Evolutionary conservation across 2,329 filamentous ascomycete species (phyloP).

Genomic region (Arachnomyces sp.): DNA sequence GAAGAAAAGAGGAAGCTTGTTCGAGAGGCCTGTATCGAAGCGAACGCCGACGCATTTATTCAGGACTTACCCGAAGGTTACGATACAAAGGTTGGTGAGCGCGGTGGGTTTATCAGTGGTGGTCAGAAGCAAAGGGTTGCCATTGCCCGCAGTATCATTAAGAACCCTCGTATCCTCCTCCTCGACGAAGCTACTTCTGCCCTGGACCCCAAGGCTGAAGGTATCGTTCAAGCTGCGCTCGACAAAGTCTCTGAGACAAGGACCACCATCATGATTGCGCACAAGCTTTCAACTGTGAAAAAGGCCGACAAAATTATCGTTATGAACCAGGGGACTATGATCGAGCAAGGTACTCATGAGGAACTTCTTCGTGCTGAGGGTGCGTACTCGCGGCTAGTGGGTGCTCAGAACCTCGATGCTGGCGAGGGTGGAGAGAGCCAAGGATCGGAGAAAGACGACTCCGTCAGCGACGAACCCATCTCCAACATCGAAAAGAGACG

Average conservation of each 20-base stretch:
- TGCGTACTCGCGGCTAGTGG: constrained; percentile 71
- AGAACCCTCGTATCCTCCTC: constrained; percentile 73
- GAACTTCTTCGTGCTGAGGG: constrained; percentile 57
- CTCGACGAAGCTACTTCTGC: constrained; percentile 84
- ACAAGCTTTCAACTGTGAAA: constrained; percentile 77
- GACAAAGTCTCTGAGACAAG: constrained; percentile 69
- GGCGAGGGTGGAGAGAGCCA: constrained; percentile 25
- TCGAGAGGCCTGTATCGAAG: constrained; percentile 65
- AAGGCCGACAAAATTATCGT: constrained; percentile 86
- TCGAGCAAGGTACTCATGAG: constrained; percentile 79
- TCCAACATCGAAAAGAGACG: constrained; percentile 1
- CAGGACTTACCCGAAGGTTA: constrained; percentile 68
- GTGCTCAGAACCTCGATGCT: constrained; percentile 41
- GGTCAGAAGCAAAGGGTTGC: constrained; percentile 89
- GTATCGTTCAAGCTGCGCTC: constrained; percentile 74
- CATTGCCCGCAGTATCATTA: constrained; percentile 74
- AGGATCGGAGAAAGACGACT: constrained; percentile 26
- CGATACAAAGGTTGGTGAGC: constrained; percentile 77
- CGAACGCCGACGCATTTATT: constrained; percentile 86
- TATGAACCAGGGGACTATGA: constrained; percentile 68
- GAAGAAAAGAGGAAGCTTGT: constrained; percentile 60
- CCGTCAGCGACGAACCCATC: constrained; percentile 4
- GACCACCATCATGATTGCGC: constrained; percentile 82
- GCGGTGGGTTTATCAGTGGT: constrained; percentile 75
- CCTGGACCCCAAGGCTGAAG: constrained; percentile 77